These are phyloP conservation scores for Microthlaspi erraticum DNA, from an alignment of 345 rosid species.

Conservation along the genomic window DNA sequence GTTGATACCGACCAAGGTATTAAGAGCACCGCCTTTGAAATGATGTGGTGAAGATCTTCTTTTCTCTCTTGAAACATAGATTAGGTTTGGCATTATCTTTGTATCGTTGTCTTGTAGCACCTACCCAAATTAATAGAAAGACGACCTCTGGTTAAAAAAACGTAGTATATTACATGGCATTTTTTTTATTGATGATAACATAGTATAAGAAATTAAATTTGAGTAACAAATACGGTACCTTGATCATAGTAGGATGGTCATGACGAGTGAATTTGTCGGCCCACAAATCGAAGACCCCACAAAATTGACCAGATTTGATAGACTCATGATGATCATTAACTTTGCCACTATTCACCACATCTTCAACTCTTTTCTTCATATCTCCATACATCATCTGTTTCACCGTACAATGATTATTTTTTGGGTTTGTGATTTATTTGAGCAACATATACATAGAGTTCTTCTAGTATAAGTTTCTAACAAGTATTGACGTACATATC, in stretches of 20 bases:
- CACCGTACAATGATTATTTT: background rate
- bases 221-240: constrained; percentile 49
- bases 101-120: constrained; percentile 51
- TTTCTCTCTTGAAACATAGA: constrained; percentile 74
- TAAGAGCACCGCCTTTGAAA: constrained; percentile 90
- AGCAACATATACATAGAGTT: too few relatives aligned
- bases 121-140: constrained; percentile 35
- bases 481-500: too few relatives aligned
- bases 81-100: constrained; percentile 64
- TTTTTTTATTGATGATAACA: too few relatives aligned
- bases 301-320: constrained; percentile 28
- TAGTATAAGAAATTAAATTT: background rate
- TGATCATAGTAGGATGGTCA: constrained; percentile 66
- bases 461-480: too few relatives aligned
- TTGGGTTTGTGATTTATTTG: background rate
- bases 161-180: background rate
- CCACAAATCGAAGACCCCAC: constrained; percentile 51
- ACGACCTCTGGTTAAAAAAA: background rate
- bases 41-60: constrained; percentile 54
- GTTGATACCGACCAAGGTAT: constrained; percentile 53
- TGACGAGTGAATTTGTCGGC: constrained; percentile 52
- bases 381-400: constrained; percentile 60
- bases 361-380: constrained; percentile 60
- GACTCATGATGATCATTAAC: constrained; percentile 33
- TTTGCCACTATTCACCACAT: constrained; percentile 53